A percentile compares a stretch with the other conserved stretches of the same genome.
Conservation (phyloP, 495 filamentous ascomycete species). For the Penicillium cataractarum region DNA sequence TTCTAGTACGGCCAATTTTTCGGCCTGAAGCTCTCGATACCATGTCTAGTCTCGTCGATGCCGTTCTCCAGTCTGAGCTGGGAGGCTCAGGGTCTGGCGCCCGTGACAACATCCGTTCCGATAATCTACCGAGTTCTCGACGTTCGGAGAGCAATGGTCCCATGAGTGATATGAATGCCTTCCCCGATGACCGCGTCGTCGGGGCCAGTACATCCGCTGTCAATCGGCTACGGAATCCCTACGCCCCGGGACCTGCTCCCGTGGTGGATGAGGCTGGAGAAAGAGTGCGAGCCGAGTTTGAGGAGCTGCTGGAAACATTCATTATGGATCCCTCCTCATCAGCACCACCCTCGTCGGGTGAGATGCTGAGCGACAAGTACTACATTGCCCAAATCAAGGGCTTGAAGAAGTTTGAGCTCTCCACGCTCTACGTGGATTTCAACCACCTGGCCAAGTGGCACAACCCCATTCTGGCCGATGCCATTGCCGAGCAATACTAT, state of each 20-base stretch:
- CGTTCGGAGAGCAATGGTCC: constrained; percentile 59
- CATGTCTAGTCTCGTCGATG: constrained; percentile 59
- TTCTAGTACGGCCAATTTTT: constrained; percentile 21
- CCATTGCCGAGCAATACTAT: constrained; percentile 89
- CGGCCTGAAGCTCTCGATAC: constrained; percentile 30
- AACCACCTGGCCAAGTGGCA: constrained; percentile 75
- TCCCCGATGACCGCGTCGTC: constrained; percentile 66
- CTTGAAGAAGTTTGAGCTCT: constrained; percentile 81
- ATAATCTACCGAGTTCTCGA: constrained; percentile 48
- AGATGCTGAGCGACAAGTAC: constrained; percentile 82
- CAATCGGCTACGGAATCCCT: constrained; percentile 60
- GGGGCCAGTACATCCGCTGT: constrained; percentile 57
- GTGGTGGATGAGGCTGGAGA: constrained; percentile 89
- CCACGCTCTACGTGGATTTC: constrained; percentile 96
- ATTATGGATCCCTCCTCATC: constrained; percentile 76
- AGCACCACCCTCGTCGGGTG: constrained; percentile 73
- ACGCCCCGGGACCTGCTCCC: constrained; percentile 69
- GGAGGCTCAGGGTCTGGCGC: constrained; percentile 40
- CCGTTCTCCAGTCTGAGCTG: constrained; percentile 54
- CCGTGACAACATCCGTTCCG: constrained; percentile 42
- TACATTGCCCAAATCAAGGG: constrained; percentile 96
- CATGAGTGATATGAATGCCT: constrained; percentile 55
- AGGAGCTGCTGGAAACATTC: constrained; percentile 85
- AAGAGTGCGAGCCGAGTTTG: constrained; percentile 81
- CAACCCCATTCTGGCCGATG: constrained; percentile 75